phyloP scores from a whole-genome alignment of 2,329 filamentous ascomycete genomes.

The Trichophyton schoenleinii region DNA sequence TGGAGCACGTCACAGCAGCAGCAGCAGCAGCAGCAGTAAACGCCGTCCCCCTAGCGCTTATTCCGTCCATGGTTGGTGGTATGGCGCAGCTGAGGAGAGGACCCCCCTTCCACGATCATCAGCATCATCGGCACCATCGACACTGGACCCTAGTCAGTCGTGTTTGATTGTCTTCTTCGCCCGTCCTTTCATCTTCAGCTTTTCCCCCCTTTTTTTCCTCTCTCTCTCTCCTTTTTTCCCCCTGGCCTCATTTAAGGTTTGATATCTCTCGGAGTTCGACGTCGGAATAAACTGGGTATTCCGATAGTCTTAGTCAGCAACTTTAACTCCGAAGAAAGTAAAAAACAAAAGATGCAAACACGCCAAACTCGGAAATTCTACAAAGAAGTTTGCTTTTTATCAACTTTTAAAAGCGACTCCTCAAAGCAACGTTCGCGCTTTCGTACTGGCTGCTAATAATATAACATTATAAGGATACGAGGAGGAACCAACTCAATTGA shows the following conservation, averaged over 20 bases:
- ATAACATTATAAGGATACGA: background rate
- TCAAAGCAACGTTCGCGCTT: too few species aligned
- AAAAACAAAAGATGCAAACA: too few species aligned
- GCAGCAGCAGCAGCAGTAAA: background rate
- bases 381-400: too few species aligned
- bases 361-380: too few species aligned
- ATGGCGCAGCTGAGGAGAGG: background rate
- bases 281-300: background rate
- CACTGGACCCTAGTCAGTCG: background rate
- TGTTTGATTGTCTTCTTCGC: background rate
- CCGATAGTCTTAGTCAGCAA: background rate
- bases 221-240: too few species aligned
- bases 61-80: background rate
- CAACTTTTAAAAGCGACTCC: too few species aligned
- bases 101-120: background rate
- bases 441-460: background rate
- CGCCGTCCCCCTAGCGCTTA: background rate
- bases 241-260: too few species aligned
- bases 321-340: background rate
- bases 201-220: background rate
- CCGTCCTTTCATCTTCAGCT: too few species aligned
- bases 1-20: background rate
- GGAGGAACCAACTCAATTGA: background rate
- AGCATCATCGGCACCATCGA: background rate
- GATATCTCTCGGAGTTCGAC: background rate